Base-by-base conservation (phyloP, 2,329 filamentous ascomycete genomes). In the Clonostachys solani region DNA sequence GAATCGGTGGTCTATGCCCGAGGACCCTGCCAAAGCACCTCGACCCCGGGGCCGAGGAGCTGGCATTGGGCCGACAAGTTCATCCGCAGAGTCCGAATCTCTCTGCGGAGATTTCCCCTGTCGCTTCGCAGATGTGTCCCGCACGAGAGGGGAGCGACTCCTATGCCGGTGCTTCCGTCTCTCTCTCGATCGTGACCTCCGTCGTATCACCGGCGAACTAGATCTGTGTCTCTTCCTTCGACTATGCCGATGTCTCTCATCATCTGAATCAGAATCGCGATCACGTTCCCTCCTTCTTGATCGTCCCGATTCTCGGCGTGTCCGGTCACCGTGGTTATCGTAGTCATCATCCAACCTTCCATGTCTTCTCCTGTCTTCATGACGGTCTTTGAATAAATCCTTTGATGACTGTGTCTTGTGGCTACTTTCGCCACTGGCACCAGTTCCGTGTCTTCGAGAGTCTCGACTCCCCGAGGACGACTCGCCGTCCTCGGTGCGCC, bases 1-100 rank as follows among this genome's bases (percentile, higher is more conserved):
- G 63, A 96, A 97, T 45, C 88, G 88, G 19, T 78, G 74, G 59
- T 96, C 91, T 54, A 96, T 95, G 10, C 80, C 83, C 23, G 83
- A 84, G 6, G 71, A 65, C 2, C 76, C 76, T 5, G 76, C 70
- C 37, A 80, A 73, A 13, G 80, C 80, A 36, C 90, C 90, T 37
- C 90, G 81, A 10, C 90, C 90, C 29, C 88, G 83, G 43, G 59
- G 58, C 41, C 52, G 65, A 5, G 71, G 68, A 17, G 75, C 75
- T 29, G 84, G 83, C 9, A 80, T 83, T 1, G 90, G 90, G 0
- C 91, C 92, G 34, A 96, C 84, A 17, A 92, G 70, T 5, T 86
- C 81, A 48, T 91, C 84, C 5, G 91, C 68, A 1, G 88, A 84
- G 60, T 95, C 89, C 0, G 87, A 91, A 37, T 60, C 58, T 38